Base-by-base conservation (phyloP, 225 moss, liverwort and hornwort genomes). In the Bryoerythrophyllum caledonicum region DNA sequence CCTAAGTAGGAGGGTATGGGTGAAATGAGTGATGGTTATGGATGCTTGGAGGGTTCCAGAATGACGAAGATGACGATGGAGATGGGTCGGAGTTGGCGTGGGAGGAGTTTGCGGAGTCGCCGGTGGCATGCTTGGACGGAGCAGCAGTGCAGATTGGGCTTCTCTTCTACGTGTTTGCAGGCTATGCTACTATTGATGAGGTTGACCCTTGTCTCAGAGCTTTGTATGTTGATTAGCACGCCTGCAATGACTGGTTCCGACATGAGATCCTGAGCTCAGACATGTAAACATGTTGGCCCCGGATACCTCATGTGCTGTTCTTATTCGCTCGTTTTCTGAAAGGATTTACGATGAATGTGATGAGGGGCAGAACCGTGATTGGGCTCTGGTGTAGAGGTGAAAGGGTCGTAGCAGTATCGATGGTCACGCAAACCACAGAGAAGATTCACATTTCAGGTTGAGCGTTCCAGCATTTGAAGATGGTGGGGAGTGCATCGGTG, bases 111-210 rank as follows among this genome's bases (percentile, higher is more conserved):
- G 89, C 86, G 11, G 77, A 70, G 48, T 86, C 84, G 13, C 86
- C 89, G 3, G 89, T 86, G 2, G 62, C 77, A 1, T 86, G 89
- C 55, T 75, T 89, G 80, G 89, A 89, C 63, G 89, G 84, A 44
- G 89, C 89, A 40, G 89, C 86, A 6, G 84, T 89, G 15, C 86
- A 82, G 68, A 84, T 89, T 72, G 77, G 59, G 8, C 56, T 75
- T 43, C 72, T 79, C 9, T 77, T 89, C 16, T 89, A 77, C 51
- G 86, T 89, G 10, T 86, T 89, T 67, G 84, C 77, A 20, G 86
- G 86, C 72, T 89, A 89, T 17, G 80, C 74, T 23, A 75, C 79
- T 48, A 86, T 89, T 38, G 65, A 89, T 65, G 69, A 89, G 84
- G 89, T 15, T 14, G 44, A 14, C 44, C 44, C 37, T 64, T 7